Evolutionary conservation across 2,329 filamentous ascomycete species (phyloP), one percentile per base, ranked within the genome.

Genomic region (Acrodontium crateriforme): DNA sequence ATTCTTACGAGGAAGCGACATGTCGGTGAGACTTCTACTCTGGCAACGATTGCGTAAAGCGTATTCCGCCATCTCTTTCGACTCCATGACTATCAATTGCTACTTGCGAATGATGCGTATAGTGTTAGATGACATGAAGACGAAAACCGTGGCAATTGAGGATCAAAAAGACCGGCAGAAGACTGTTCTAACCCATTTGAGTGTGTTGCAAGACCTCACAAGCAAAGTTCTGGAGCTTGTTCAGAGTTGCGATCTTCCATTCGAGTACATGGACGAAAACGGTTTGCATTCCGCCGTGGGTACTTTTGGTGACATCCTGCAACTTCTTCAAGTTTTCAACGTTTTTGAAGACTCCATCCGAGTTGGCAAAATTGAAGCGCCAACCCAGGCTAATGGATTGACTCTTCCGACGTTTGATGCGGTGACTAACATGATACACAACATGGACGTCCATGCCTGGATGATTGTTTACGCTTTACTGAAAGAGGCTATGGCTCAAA

Each of bases 31-130:
- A 18, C 60, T 95, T 1, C 84, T 89, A 38, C 63, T 98, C 2
- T 98, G 89, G 89, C 77, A 79, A 36, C 74, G 83, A 27, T 67
- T 98, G n/a, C 76, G 82, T 19, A 79, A 89, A 38, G 87, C 89
- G 1, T 98, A 98, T 46, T 68, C 74, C 28, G 71, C 69, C 6
- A 92, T 98, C 35, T 71, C 79, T 6, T 93, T 94, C 44, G 61
- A 71, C 1, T 84, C 87, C 0, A 94, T 93, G 52, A 75, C 89
- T 9, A 73, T 94, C 16, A 91, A 81, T 0, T 95, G 85, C 53
- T 71, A 81, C 35, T 62, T 98, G 16, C 77, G 79, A 41, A 82
- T 80, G 40, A 81, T 95, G 25, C 82, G 91, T 49, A 77, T 85
- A 44, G 71, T 95, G 12, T 63, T 89, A 3, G 62, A 61, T 12